Evolutionary conservation across 2,329 filamentous ascomycete genomes (phyloP).

Genomic region (Pseudopithomyces chartarum): DNA sequence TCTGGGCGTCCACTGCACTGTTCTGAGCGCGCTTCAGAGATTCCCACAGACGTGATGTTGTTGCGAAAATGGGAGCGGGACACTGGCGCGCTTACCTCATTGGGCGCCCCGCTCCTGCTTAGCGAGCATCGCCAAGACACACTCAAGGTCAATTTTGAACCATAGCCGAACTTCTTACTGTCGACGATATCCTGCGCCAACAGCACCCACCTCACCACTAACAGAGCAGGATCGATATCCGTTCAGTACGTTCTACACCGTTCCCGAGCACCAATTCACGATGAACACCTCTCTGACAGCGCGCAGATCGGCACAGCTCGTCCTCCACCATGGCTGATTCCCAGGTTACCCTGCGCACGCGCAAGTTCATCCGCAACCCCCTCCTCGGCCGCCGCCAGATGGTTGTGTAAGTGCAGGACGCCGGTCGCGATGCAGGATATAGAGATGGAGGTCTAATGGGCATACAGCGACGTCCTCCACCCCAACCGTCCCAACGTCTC

Average conservation of each 20-base stretch:
- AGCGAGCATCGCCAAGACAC: slow-evolving; percentile 17
- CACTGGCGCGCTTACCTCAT: slow-evolving; percentile 27
- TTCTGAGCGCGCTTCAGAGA: neutral
- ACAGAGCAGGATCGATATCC: slow-evolving; percentile 41
- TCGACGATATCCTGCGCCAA: slow-evolving; percentile 39
- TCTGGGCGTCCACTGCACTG: neutral
- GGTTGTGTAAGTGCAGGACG: slow-evolving; percentile 76
- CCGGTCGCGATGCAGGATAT: neutral
- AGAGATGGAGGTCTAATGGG: slow-evolving; percentile 34
- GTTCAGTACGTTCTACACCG: slow-evolving; percentile 35
- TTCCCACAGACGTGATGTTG: neutral
- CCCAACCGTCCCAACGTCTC: slow-evolving; percentile 97
- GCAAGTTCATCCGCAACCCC: slow-evolving; percentile 99
- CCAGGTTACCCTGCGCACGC: slow-evolving; percentile 73
- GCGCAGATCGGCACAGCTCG: slow-evolving; percentile 38
- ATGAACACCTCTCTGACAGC: slow-evolving; percentile 21
- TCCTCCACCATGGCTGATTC: slow-evolving; percentile 78
- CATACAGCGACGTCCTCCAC: slow-evolving; percentile 94
- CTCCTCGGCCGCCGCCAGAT: slow-evolving; percentile 99
- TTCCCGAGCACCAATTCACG: slow-evolving; percentile 11
- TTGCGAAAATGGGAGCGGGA: slow-evolving; percentile 2
- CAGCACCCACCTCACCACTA: slow-evolving; percentile 33
- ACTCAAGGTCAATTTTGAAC: slow-evolving; percentile 11
- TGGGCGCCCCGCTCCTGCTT: slow-evolving; percentile 18
- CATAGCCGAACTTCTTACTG: slow-evolving; percentile 17